phyloP scores from a whole-genome alignment of 805 yeast species.

The Kodamaea fukazawae region DNA sequence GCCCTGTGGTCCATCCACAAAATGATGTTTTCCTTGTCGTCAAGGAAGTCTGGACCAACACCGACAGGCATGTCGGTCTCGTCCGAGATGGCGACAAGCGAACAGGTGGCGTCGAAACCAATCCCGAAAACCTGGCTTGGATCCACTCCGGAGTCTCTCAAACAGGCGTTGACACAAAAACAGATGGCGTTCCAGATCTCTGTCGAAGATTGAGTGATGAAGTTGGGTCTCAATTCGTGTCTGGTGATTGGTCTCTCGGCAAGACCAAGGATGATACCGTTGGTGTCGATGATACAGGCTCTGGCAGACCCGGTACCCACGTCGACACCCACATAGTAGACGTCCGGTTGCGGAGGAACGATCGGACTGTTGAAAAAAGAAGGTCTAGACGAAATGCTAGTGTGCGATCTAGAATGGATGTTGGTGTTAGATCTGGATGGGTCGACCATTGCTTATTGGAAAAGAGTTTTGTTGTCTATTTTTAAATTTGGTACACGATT shows the following conservation, averaged over 20 bases:
- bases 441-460: slow-evolving; percentile 24
- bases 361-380: slow-evolving; percentile 27
- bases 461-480: slow-evolving; percentile 3
- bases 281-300: slow-evolving; percentile 83
- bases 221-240: slow-evolving; percentile 68
- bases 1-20: slow-evolving; percentile 99
- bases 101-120: slow-evolving; percentile 97
- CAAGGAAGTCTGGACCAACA: slow-evolving; percentile 87
- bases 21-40: slow-evolving; percentile 75
- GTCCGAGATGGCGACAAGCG: slow-evolving; percentile 77
- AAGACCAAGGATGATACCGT: slow-evolving; percentile 76
- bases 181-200: slow-evolving; percentile 92
- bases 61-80: slow-evolving; percentile 66
- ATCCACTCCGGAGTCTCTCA: slow-evolving; percentile 72
- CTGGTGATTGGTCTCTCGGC: slow-evolving; percentile 78
- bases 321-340: slow-evolving; percentile 76
- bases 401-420: slow-evolving; percentile 36
- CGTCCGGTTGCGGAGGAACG: slow-evolving; percentile 43
- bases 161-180: slow-evolving; percentile 71
- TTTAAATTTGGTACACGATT: slow-evolving; percentile 1
- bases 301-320: slow-evolving; percentile 98
- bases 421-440: slow-evolving; percentile 38
- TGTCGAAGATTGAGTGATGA: slow-evolving; percentile 80
- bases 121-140: slow-evolving; percentile 72
- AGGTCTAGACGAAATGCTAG: slow-evolving; percentile 40